Evolutionary conservation across 2,329 filamentous ascomycete genomes (phyloP), one percentile per base, ranked within the genome.

Genomic region (Coniochaeta pulveracea): DNA sequence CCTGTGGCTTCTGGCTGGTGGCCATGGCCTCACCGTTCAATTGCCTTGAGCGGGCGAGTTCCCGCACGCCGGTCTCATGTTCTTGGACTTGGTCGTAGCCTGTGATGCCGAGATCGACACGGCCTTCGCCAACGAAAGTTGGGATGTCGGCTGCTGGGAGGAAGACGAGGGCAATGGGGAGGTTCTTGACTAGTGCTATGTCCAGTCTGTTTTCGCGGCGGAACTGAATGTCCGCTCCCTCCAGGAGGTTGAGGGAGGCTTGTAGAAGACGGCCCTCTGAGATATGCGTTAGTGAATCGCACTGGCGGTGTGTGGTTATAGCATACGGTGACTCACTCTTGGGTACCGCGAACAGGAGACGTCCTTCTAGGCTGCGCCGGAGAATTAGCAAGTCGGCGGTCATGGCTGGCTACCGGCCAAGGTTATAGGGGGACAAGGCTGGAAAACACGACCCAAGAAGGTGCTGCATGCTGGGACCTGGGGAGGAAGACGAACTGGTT

Each of bases 171-270:
- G 91, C 91, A 48, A 98, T 85, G 22, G 84, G 85, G 18, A 91
- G 76, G 62, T 98, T 98, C 68, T 95, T 93, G 53, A 96, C 91
- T 17, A 98, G 79, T 11, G 91, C 91, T 52, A 98, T 95, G 57
- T 98, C 91, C 49, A 96, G 83, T 38, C 91, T 81, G 56, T 82
- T 86, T 66, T 95, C 86, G 52, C 91, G 80, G 56, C 84, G 80
- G 66, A 98, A 98, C 58, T 98, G 86, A 48, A 98, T 89, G 57
- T 98, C 91, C 49, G 83, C 85, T 44, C 91, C 91, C 51, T 88
- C 72, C 35, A 98, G 81, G 33, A 98, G 78, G 56, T 96, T 86
- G 33, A 98, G 75, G 35, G 84, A 77, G 37, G 85, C 76, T 60
- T 85, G 75, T 60, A 95, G 83, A 35, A 98, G 77, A 36, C 91